Evolutionary conservation across 768 basidiomycete genomes (phyloP), one percentile per base, ranked within the genome.

Genomic region (Phallus indusiatus): DNA sequence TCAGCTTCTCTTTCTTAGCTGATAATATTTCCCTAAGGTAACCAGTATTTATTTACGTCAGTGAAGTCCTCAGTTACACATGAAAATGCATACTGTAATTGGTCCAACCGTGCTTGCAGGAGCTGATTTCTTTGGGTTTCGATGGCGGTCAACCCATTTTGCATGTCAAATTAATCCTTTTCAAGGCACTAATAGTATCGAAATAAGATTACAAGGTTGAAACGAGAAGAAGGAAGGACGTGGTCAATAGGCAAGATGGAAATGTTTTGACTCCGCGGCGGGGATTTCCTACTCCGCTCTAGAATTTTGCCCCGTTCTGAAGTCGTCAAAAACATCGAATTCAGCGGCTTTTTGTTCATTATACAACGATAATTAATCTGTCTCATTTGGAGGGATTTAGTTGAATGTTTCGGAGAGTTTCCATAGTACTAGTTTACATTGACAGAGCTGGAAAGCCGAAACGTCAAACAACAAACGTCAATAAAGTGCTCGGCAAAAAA

Each of bases 81-180:
- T 24, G 18, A 18, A 58, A 1, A 58, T 34, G 35, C 21, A 52
- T 36, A 58, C 56, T 58, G 48, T 28, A 58, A 50, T 18, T 58
- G 56, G 56, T 35, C 34, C 22, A 58, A 35, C 14, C 49, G 56
- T 46, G 20, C 34, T 50, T 58, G 48, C 47, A 58, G 21, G 20
- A 58, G 48, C 17, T 52, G 49, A 21, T 58, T 46, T 35, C 18
- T 58, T 35, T 58, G 56, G n/a, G 56, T 28, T 20, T 58, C 56
- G 48, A 58, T 34, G 12, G 48, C 36, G 18, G 16, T 42, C n/a
- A 28, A 18, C 21, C 51, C 56, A 58, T 58, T 17, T 18, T 46
- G 42, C 55, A 56, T 58, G 22, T 20, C 56, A 49, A 52, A 11
- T 24, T 58, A 20, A 12, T 28, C 49, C n/a, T 12, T 7, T 50